Evolutionary conservation across 2,329 filamentous ascomycete species (phyloP).

Genomic region (Macrophomina phaseolina): DNA sequence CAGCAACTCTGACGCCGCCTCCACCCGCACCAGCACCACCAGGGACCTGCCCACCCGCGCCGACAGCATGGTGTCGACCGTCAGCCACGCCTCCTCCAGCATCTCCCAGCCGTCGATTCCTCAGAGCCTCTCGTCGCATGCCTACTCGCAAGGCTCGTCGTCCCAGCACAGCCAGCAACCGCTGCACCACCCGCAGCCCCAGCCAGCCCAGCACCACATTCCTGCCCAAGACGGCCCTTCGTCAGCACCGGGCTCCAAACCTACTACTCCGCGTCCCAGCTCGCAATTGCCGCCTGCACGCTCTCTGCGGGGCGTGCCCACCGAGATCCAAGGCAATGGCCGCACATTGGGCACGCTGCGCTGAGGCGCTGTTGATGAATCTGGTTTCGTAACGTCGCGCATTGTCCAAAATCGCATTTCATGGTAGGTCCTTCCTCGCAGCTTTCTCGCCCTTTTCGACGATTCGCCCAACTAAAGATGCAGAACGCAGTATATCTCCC

Average conservation of each 20-base stretch:
- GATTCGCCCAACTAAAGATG: background rate
- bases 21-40: constrained; percentile 6
- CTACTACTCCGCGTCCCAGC: constrained; percentile 4
- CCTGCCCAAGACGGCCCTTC: background rate
- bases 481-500: background rate
- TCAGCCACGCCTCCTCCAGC: background rate
- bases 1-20: background rate
- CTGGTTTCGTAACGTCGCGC: background rate
- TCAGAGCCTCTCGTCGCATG: background rate
- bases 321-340: constrained; percentile 24
- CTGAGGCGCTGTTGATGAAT: background rate
- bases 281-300: constrained; percentile 7
- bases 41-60: constrained; percentile 16
- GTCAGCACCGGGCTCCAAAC: constrained; percentile 5
- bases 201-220: background rate
- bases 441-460: background rate
- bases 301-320: constrained; percentile 11
- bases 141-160: background rate
- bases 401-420: background rate
- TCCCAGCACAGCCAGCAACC: constrained; percentile 15
- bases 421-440: background rate
- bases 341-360: constrained; percentile 20
- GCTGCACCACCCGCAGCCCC: constrained; percentile 1
- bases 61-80: constrained; percentile 26
- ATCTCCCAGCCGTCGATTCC: background rate